Percentiles rank a stretch among this genome's conserved stretches.
phyloP scores from a whole-genome alignment of 345 rosid species.

The Eucalyptus pauciflora region DNA sequence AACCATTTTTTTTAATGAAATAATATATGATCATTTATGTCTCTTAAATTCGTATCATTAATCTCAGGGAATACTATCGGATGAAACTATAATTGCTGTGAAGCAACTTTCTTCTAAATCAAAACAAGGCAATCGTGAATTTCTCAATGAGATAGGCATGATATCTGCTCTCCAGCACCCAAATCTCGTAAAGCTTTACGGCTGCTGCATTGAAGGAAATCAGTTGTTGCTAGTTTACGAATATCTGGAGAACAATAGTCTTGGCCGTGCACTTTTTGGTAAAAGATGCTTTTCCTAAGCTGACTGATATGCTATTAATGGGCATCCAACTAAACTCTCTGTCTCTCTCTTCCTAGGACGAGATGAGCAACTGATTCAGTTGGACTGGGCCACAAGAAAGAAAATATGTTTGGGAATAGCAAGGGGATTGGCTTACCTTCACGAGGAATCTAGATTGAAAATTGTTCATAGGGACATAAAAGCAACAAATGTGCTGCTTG shows the following conservation, averaged over 20 bases:
- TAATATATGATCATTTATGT: background rate
- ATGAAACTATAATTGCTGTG: constrained; percentile 49
- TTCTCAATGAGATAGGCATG: constrained; percentile 62
- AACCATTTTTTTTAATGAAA: background rate
- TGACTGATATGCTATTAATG: background rate
- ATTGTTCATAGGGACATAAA: constrained; percentile 71
- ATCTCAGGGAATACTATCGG: constrained; percentile 37
- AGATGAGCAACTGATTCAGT: constrained; percentile 22
- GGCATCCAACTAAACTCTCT: background rate
- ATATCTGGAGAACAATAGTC: constrained; percentile 56
- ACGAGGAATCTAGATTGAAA: constrained; percentile 63
- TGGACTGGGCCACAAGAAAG: constrained; percentile 52
- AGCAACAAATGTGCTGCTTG: constrained; percentile 66
- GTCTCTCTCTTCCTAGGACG: constrained; percentile 11
- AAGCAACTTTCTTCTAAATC: constrained; percentile 67
- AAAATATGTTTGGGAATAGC: constrained; percentile 43
- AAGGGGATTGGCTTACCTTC: constrained; percentile 35
- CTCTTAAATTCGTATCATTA: background rate
- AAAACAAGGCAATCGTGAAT: constrained; percentile 65
- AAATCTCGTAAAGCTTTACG: constrained; percentile 49
- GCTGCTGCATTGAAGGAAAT: constrained; percentile 61
- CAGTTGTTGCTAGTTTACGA: constrained; percentile 49
- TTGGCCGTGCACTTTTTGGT: constrained; percentile 58
- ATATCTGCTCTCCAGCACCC: constrained; percentile 66
- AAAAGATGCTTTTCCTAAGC: background rate